Base-by-base conservation (phyloP, 192 early-diverging fungal species). In the Rhizophagus clarus region DNA sequence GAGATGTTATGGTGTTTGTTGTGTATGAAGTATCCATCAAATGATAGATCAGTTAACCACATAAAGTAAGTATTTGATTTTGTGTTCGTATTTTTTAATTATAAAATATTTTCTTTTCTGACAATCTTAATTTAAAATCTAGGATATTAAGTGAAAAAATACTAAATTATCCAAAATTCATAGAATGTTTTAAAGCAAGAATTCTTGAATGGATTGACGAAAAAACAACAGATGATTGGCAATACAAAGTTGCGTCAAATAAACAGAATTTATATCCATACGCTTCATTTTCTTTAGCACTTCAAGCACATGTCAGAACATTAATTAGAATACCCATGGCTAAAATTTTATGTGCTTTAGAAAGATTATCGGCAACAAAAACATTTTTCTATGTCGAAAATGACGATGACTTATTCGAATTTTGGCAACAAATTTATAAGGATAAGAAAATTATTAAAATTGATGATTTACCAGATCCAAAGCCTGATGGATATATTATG, bases 1-100 rank as follows among this genome's bases (percentile, higher is more conserved):
- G 77, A 79, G 51, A 51, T 79, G 40, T 71, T 71, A 29, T 79
- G 77, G 77, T 79, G 77, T 47, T 49, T 79, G 17, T 61, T 79
- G 10, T 79, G 77, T 29, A 79, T 79, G 22, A 78, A 70, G 45
- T 79, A 79, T 12, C 62, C 77, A 73, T 45, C 62, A n/a, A 47
- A 17, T 28, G 2, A 31, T 11, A 45, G 32, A 31, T 75, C 29
- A 51, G 40, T 79, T 17, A 61, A 79, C 4, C 77, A 79, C 49
- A 32, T 79, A 15, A 40, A 49, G 71, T 72, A 72, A 72, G 34
- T 47, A n/a, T 72, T 11, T 40, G 37, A 40, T 40, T 40, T 40
- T 29, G 34, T 2, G 34, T 1, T 31, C 11, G 3, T 15, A 2
- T 32, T 2, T 66, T 31, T 31, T 11, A 17, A 31, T 31, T 31